Base-by-base conservation (phyloP, 352 stramenopile genomes). In the Globisporangium cylindrosporum region DNA sequence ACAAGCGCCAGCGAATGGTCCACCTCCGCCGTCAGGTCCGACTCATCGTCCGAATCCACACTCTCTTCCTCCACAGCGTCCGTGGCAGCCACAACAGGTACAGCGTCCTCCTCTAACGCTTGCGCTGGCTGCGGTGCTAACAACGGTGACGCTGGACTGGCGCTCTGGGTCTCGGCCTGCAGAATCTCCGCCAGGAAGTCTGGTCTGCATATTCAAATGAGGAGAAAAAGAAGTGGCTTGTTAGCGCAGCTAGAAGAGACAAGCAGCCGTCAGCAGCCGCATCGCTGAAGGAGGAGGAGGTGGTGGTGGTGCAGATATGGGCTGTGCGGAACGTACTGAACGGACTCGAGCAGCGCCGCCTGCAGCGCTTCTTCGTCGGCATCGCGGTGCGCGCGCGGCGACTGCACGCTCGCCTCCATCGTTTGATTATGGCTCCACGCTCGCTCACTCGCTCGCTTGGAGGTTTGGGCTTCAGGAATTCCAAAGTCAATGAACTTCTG, bases 121-220 rank as follows among this genome's bases (percentile, higher is more conserved):
- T 22, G 9, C 29, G 29, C n/a, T 27, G 55, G 55, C 32, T 48
- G 29, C 5, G 27, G 27, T 15, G 15, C 3, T 18, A 29, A 15
- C 1, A 32, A 1, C 4, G 27, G 0, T 1, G 34, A 20, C 22
- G 20, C 25, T 22, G 57, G 29, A 8, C 29, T 25, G 49, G 18
- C 15, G 15, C 54, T 64, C 15, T 73, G 61, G 38, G 70, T 62
- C 66, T 93, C 85, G 0, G 81, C 83, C n/a, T 82, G 68, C n/a
- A 93, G 63, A 56, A 93, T 93, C 69, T 91, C 78, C 0, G 75
- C 81, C 64, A 93, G 69, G 69, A 81, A 93, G 65, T 93, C 85
- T 1, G 75, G 80, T 74, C 82, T 91, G 29, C 18, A 46, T 2
- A 7, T 22, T 15, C 8, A 15, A 8, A 43, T 12, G 10, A 27